A percentile compares a stretch with the other conserved stretches of the same genome.
phyloP scores from a whole-genome alignment of 2,329 filamentous ascomycete species.

The Diaporthe sp. region DNA sequence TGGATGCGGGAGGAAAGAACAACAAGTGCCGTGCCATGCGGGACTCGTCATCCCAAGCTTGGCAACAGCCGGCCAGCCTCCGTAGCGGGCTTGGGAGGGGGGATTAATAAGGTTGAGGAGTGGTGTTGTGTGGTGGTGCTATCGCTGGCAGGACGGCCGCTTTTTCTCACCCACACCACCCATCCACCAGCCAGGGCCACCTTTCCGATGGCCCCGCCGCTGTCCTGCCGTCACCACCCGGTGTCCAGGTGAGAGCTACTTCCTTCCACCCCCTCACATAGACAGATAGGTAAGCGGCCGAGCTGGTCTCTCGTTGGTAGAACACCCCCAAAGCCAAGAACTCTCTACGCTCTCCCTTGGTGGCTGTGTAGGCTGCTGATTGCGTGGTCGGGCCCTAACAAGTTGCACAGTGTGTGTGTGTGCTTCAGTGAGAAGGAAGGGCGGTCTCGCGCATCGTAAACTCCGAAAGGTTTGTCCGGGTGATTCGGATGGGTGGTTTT shows the following conservation, averaged over 20 bases:
- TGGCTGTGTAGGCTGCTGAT: constrained; percentile 27
- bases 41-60: constrained; percentile 25
- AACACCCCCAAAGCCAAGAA: background rate
- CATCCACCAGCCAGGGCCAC: background rate
- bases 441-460: constrained; percentile 4
- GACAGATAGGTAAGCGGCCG: background rate
- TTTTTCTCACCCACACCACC: constrained; percentile 8
- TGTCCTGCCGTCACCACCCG: too few species aligned
- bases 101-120: background rate
- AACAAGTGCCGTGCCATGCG: constrained; percentile 7
- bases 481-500: background rate
- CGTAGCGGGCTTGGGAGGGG: constrained; percentile 21
- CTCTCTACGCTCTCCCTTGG: constrained; percentile 17
- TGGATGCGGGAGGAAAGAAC: background rate
- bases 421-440: background rate
- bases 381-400: constrained; percentile 9
- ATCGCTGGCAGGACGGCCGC: background rate
- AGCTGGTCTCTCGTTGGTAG: constrained; percentile 15
- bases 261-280: background rate
- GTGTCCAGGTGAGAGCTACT: background rate
- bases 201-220: constrained; percentile 4
- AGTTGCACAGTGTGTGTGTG: constrained; percentile 22
- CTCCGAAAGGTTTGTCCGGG: constrained; percentile 8
- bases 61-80: constrained; percentile 17
- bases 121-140: background rate